Evolutionary conservation across 2,329 filamentous ascomycete genomes (phyloP), one percentile per base, ranked within the genome.

Genomic region (Xylariaceae sp.): DNA sequence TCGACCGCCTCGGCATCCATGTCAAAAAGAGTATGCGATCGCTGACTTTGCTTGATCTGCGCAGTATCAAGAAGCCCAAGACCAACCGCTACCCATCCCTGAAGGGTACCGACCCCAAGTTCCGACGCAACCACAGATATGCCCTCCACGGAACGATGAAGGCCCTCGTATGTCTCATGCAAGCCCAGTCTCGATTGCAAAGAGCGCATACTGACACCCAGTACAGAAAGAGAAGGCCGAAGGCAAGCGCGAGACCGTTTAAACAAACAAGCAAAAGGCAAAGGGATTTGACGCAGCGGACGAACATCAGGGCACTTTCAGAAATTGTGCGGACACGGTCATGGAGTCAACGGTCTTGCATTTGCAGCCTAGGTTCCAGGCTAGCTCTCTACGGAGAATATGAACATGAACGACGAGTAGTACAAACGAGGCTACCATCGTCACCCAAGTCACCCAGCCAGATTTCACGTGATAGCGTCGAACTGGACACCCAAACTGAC

Each of bases 31-130:
- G 27, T 39, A 39, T 5, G 10, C 18, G 39, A 10, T 27, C 45
- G 19, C 43, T 58, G 63, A 44, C 62, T 39, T 17, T 32, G 44
- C 47, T 41, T 39, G 36, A 44, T 19, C 54, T 42, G 11, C 57
- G 66, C 73, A 96, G 92, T 80, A 99, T 99, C 85, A 97, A 97
- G 88, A 97, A 96, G 88, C 94, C 94, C 63, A 96, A 96, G 86
- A 97, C 94, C 72, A 85, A 91, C 78, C 85, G 94, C 82, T 99
- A 99, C 82, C 94, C 94, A 63, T 97, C 92, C 67, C 87, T 99
- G 71, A 96, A 96, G 75, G 94, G 94, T 69, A 94, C 90, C 75
- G 94, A 99, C 80, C 91, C 94, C 74, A 99, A 99, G 86, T 99
- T 99, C 85, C 87, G 94, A 77, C 87, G 94, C 80, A 99, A 99